A percentile compares a stretch with the other conserved stretches of the same genome.
phyloP scores from a whole-genome alignment of 768 basidiomycete species.

The Russula griseocarnosa region DNA sequence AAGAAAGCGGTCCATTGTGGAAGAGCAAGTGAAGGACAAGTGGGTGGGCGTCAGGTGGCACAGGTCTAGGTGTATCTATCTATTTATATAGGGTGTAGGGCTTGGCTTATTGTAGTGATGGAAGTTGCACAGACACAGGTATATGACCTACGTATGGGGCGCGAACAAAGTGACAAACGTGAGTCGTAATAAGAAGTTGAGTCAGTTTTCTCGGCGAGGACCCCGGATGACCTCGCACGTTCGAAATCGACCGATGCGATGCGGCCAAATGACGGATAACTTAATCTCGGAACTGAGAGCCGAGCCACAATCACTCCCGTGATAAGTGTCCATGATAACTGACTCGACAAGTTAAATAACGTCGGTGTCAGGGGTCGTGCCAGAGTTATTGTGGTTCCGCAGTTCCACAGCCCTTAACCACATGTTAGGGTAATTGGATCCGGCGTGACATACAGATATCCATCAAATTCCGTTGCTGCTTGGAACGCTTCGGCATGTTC shows the following conservation, averaged over 20 bases:
- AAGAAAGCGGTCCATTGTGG: slow-evolving; percentile 63
- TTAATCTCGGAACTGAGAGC: not conserved
- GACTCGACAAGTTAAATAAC: not conserved
- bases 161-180: slow-evolving; percentile 25
- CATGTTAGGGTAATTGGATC: not conserved
- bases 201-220: slow-evolving; percentile 15
- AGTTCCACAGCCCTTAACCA: slow-evolving; percentile 8
- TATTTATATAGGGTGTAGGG: slow-evolving; percentile 10
- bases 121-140: slow-evolving; percentile 3
- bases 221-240: slow-evolving; percentile 24
- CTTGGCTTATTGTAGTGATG: not conserved
- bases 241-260: too few relatives aligned
- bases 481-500: slow-evolving; percentile 19
- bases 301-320: slow-evolving; percentile 14
- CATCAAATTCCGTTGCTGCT: not conserved
- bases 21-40: not conserved
- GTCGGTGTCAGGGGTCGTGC: slow-evolving; percentile 9
- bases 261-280: too few relatives aligned
- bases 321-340: not conserved
- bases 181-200: slow-evolving; percentile 7
- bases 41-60: not conserved
- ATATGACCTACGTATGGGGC: slow-evolving; percentile 9
- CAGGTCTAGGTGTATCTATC: slow-evolving; percentile 3
- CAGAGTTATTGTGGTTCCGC: not conserved
- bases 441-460: not conserved